Percentiles rank a stretch among this genome's conserved stretches.
phyloP scores from a whole-genome alignment of 1,284 basidiomycete species.

The Athelia psychrophila region DNA sequence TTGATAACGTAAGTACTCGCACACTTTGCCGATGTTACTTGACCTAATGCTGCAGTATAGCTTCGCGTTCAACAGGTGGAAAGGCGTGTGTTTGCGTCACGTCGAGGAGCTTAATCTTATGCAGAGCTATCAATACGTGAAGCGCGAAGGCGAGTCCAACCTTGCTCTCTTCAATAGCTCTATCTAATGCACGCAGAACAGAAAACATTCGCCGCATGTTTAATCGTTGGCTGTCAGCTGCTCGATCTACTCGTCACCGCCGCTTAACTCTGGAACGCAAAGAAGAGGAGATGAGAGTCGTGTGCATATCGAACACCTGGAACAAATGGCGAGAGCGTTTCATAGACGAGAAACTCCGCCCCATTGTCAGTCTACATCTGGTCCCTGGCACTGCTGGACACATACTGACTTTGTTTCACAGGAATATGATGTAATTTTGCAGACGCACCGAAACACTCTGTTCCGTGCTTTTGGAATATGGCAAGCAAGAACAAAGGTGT shows the following conservation, averaged over 20 bases:
- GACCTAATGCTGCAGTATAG: conserved; percentile 28
- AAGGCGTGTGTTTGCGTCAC: conserved; percentile 53
- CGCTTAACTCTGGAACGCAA: conserved; percentile 54
- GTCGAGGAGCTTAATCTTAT: conserved; percentile 71
- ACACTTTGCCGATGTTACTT: conserved; percentile 6
- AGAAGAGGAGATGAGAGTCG: conserved; percentile 58
- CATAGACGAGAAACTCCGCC: conserved; percentile 57
- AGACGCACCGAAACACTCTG: conserved; percentile 55
- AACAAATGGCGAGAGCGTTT: conserved; percentile 75
- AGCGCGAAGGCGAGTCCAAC: conserved; percentile 57
- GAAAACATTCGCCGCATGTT: conserved; percentile 69
- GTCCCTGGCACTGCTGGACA: neutral
- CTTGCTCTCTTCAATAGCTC: conserved; percentile 1
- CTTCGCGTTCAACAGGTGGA: conserved; percentile 66
- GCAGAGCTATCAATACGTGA: conserved; percentile 76
- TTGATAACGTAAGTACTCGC: conserved; percentile 42
- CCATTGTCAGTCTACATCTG: conserved; percentile 45
- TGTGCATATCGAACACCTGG: conserved; percentile 54
- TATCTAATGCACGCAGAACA: conserved; percentile 21
- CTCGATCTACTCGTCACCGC: conserved; percentile 56
- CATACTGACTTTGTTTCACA: conserved; percentile 24
- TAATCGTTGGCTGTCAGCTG: conserved; percentile 61
- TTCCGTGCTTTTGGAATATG: conserved; percentile 68
- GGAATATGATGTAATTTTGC: conserved; percentile 60
- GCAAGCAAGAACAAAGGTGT: conserved; percentile 70